A percentile compares a stretch with the other conserved stretches of the same genome.
phyloP scores from a whole-genome alignment of 2,329 filamentous ascomycete species.

The Dothideomycetes sp. region DNA sequence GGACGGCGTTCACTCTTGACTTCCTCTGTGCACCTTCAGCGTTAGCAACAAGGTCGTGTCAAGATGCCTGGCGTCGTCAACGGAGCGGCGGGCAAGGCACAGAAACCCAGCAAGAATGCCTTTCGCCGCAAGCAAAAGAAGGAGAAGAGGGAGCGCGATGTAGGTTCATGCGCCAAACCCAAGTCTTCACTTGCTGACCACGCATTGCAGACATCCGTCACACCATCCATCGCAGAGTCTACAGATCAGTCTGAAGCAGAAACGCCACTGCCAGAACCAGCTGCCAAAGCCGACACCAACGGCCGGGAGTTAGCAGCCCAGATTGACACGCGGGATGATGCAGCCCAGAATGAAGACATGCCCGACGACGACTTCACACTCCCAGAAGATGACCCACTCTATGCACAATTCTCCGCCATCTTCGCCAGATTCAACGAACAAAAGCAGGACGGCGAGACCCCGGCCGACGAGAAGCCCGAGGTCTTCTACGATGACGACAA shows the following conservation, averaged over 20 bases:
- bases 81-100: slow-evolving; percentile 18
- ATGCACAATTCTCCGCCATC: slow-evolving; percentile 72
- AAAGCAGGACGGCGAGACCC: slow-evolving; percentile 48
- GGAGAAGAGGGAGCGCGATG: slow-evolving; percentile 61
- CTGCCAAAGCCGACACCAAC: slow-evolving; percentile 8
- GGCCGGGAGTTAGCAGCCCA: slow-evolving; percentile 5
- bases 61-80: slow-evolving; percentile 25
- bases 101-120: slow-evolving; percentile 87
- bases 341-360: slow-evolving; percentile 16
- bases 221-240: slow-evolving; percentile 12
- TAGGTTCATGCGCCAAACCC: slow-evolving; percentile 21
- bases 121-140: slow-evolving; percentile 90
- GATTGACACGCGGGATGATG: slow-evolving; percentile 8
- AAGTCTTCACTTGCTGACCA: slow-evolving; percentile 19
- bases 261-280: slow-evolving; percentile 11
- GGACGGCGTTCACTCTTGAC: too few species aligned
- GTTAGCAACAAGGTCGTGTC: too few species aligned
- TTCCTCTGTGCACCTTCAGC: too few species aligned
- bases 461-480: slow-evolving; percentile 51
- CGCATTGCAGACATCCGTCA: slow-evolving; percentile 16
- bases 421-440: slow-evolving; percentile 66
- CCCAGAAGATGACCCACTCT: slow-evolving; percentile 53
- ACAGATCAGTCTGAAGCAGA: slow-evolving; percentile 6
- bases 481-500: slow-evolving; percentile 77
- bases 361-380: slow-evolving; percentile 16